These are phyloP conservation scores for Coemansia aciculifera DNA, from an alignment of 192 early-diverging fungal genomes.

Conservation along the genomic window DNA sequence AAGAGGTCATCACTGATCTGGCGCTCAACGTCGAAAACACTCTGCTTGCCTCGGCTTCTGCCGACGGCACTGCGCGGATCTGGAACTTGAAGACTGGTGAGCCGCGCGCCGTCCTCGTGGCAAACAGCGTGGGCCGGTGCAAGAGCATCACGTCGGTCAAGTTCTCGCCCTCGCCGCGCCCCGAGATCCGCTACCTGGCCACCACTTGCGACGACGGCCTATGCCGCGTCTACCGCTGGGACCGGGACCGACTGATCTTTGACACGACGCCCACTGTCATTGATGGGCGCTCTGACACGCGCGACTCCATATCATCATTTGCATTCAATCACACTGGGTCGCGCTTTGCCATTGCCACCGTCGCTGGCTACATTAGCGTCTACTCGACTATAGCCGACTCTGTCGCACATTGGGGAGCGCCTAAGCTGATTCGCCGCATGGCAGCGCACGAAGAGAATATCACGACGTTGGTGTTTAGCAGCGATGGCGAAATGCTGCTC, in stretches of 20 bases:
- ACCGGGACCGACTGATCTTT: slow-evolving; percentile 60
- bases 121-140: slow-evolving; percentile 39
- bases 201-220: slow-evolving; percentile 73
- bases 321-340: slow-evolving; percentile 80
- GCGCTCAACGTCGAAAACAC: slow-evolving; percentile 77
- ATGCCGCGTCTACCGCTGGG: slow-evolving; percentile 73
- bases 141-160: slow-evolving; percentile 66
- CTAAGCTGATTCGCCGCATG: slow-evolving; percentile 61
- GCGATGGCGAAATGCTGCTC: slow-evolving; percentile 65
- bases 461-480: slow-evolving; percentile 73
- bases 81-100: slow-evolving; percentile 74
- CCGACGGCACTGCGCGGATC: slow-evolving; percentile 73
- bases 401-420: slow-evolving; percentile 24
- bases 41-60: slow-evolving; percentile 72
- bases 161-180: slow-evolving; percentile 76
- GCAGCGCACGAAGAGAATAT: slow-evolving; percentile 73
- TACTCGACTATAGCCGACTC: slow-evolving; percentile 65
- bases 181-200: slow-evolving; percentile 66
- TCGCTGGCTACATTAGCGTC: slow-evolving; percentile 73
- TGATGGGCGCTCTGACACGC: slow-evolving; percentile 55
- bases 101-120: slow-evolving; percentile 62
- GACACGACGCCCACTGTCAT: slow-evolving; percentile 56
- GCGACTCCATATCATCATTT: slow-evolving; percentile 60
- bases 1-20: slow-evolving; percentile 73
- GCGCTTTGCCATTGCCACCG: slow-evolving; percentile 75